Percentiles rank a stretch among this genome's conserved stretches.
Evolutionary conservation across 352 stramenopile species (phyloP).

Genomic region (Thraustochytrium striatum): DNA sequence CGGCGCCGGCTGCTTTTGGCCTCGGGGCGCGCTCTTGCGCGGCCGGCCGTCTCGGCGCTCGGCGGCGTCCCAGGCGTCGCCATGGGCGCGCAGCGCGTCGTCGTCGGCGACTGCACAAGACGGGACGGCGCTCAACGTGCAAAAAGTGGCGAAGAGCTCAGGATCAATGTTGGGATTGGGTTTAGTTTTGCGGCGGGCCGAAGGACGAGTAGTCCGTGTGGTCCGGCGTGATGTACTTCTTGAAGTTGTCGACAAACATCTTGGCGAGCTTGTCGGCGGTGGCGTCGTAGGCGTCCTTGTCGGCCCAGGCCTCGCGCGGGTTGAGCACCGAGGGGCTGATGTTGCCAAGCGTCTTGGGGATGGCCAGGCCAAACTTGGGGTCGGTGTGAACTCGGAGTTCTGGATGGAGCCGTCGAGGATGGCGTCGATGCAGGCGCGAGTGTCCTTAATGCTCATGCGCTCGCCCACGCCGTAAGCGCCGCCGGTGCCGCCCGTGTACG

Average conservation of each 20-base stretch:
- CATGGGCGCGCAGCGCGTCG: no score
- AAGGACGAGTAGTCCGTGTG: constrained; percentile 91
- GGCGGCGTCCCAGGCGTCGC: no score
- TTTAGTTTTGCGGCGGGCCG: constrained; percentile 64
- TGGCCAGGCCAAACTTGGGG: constrained; percentile 87
- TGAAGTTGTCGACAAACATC: constrained; percentile 95
- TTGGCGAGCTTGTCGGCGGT: constrained; percentile 82
- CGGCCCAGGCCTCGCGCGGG: constrained; percentile 82
- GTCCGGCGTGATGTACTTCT: constrained; percentile 88
- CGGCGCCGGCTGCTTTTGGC: no score
- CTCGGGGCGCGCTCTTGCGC: no score
- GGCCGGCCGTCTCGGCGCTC: no score
- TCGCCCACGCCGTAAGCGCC: constrained; percentile 88
- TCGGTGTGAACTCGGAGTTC: constrained; percentile 74
- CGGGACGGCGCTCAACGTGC: no score
- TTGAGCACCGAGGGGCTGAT: constrained; percentile 82
- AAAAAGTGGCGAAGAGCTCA: no score
- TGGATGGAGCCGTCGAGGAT: constrained; percentile 93
- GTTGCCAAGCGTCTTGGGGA: constrained; percentile 76
- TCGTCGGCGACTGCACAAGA: no score
- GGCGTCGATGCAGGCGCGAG: constrained; percentile 87
- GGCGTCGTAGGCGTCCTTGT: constrained; percentile 83
- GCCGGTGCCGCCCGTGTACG: constrained; percentile 93
- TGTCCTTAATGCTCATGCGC: constrained; percentile 95
- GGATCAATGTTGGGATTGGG: no score